These are phyloP conservation scores for Helenozyma baotianmanensis DNA, from an alignment of 805 yeast genomes.

Conservation along the genomic window DNA sequence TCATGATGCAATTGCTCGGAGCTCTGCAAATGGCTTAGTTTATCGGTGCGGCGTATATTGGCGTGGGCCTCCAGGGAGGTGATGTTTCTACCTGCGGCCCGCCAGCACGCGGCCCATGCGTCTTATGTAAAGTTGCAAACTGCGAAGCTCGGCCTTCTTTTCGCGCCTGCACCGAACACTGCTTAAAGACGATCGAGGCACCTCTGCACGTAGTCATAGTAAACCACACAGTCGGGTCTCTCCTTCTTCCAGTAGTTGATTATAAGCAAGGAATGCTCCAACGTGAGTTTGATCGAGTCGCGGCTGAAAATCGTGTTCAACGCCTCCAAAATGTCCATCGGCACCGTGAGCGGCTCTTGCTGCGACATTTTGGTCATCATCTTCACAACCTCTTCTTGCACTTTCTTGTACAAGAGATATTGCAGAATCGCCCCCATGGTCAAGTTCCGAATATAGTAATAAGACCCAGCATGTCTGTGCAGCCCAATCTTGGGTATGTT, in stretches of 20 bases:
- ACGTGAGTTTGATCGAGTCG: conserved; percentile 3
- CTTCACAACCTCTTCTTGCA: conserved; percentile 18
- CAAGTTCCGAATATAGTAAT: conserved; percentile 34
- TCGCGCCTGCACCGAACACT: conserved; percentile 3
- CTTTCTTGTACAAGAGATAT: conserved; percentile 27
- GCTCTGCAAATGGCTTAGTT: too few species aligned
- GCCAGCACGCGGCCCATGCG: too few species aligned
- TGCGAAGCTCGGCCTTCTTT: conserved; percentile 15
- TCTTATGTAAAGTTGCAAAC: conserved; percentile 15
- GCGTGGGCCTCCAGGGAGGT: too few species aligned
- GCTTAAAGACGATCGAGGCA: conserved; percentile 8
- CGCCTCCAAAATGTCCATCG: neutral
- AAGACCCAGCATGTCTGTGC: conserved; percentile 38
- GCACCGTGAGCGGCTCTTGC: neutral
- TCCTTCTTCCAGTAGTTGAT: conserved; percentile 35
- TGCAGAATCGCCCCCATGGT: conserved; percentile 27
- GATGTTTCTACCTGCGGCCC: too few species aligned
- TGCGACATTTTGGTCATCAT: neutral
- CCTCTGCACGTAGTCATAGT: conserved; percentile 19
- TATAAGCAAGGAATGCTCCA: conserved; percentile 28
- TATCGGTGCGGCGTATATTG: too few species aligned
- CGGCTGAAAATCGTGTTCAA: conserved; percentile 3
- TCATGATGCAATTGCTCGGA: too few species aligned
- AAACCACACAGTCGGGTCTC: conserved; percentile 27
- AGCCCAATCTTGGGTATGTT: conserved; percentile 32